These are phyloP conservation scores for Salvia hispanica DNA, from an alignment of 257 asterid species.

Conservation along the genomic window DNA sequence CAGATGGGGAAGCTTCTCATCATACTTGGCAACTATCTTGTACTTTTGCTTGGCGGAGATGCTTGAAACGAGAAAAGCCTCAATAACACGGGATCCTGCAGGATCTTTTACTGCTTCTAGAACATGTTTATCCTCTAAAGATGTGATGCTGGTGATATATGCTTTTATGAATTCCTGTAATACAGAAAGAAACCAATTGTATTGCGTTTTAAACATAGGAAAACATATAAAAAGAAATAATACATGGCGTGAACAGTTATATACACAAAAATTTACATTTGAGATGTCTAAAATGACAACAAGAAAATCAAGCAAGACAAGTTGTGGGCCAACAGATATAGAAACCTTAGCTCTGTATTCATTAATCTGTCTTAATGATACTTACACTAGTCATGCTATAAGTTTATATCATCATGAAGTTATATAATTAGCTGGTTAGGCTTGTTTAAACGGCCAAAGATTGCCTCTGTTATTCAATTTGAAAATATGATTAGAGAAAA, in stretches of 20 bases:
- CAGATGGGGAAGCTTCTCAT: slow-evolving; percentile 23
- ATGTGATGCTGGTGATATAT: slow-evolving; percentile 64
- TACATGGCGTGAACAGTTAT: slow-evolving; percentile 8
- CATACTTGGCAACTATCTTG: slow-evolving; percentile 77
- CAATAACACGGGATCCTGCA: slow-evolving; percentile 85
- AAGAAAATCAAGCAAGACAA: slow-evolving; percentile 5
- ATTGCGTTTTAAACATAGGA: slow-evolving; percentile 18
- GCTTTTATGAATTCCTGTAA: slow-evolving; percentile 67
- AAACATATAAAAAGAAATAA: neutral
- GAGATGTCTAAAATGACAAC: neutral
- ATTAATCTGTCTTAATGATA: neutral
- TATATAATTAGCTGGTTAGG: slow-evolving; percentile 13
- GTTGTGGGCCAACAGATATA: neutral
- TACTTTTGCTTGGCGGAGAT: slow-evolving; percentile 74
- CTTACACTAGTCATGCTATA: neutral
- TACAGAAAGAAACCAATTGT: slow-evolving; percentile 23
- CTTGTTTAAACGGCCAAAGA: slow-evolving; percentile 12
- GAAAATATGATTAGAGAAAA: slow-evolving; percentile 22
- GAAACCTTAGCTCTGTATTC: slow-evolving; percentile 3
- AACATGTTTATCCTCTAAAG: slow-evolving; percentile 66
- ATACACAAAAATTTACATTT: neutral
- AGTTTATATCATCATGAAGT: neutral
- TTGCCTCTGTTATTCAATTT: neutral
- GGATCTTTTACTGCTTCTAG: slow-evolving; percentile 74
- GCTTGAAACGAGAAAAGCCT: slow-evolving; percentile 79